Evolutionary conservation across 352 stramenopile genomes (phyloP), one percentile per base, ranked within the genome.

Genomic region (Globisporangium ultimum): DNA sequence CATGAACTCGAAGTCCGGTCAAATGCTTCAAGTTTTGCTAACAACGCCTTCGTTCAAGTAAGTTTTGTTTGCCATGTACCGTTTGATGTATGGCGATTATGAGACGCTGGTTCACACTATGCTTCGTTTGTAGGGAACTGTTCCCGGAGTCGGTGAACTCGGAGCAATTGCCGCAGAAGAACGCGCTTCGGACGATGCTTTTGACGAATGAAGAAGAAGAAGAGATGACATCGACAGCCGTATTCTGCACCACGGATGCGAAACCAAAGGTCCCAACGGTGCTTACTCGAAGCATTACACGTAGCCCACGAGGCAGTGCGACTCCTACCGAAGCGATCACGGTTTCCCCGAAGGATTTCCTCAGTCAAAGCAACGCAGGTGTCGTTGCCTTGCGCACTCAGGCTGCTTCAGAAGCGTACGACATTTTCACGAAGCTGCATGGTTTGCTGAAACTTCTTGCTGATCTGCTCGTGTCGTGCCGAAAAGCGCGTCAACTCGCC

Each of bases 11-110:
- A 94, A 92, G 67, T 91, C 84, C 4, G 84, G 84, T 7, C 74
- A 95, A 51, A 91, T 95, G 83, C 76, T 95, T 0, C 77, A 92
- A 50, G 66, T 95, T 45, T 51, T 95, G 45, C 71, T 95, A 8
- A 90, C 75, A 13, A 93, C 85, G 3, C 81, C 83, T 14, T 91
- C 83, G 10, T 95, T 95, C 65, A 90, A 87, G 78, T 88, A 84
- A 47, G 51, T 60, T 46, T 43, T 45, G 12, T 45, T 24, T 48
- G n/a, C 28, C 28, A 11, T 36, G 28, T 32, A 32, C 24, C 24
- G 24, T 32, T 32, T 32, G 24, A 32, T 32, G 2, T 32, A 32
- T 32, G 24, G 24, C 28, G 28, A 36, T 36, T 36, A 36, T 36
- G 28, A 10, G 8, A 36, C 28, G 3, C 9, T 6, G 28, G 28